Base-by-base conservation (phyloP, 441 rosid genomes). In the Mallotus japonicus region DNA sequence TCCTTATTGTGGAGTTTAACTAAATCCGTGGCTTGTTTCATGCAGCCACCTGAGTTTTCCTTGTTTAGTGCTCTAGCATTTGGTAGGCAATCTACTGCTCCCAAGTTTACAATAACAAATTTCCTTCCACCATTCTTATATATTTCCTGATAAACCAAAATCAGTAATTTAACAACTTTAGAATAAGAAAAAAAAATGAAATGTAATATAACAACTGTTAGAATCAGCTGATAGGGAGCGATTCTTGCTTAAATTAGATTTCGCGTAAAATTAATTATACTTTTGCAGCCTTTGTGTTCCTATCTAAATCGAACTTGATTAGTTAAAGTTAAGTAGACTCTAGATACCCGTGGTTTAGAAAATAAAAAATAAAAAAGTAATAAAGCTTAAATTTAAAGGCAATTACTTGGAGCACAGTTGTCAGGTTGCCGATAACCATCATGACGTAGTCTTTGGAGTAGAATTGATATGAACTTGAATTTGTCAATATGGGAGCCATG, bases 391-490 rank as follows among this genome's bases (percentile, higher is more conserved):
- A 53, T 1, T 53, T 5, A 53, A 8, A 42, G 46, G 46, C 46
- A 6, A 60, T 62, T 60, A 46, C 73, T 44, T 70, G 13, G 42
- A 70, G 34, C 15, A 24, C 65, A 5, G 55, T 13, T 44, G 73
- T 57, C 12, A 70, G 65, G 65, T 70, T 77, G 56, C 86, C 85
- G 12, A 81, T 74, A 71, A 84, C 85, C 77, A 82, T 74, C 10
- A 66, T 76, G 4, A 77, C 80, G 19, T 24, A 71, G 15, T 71
- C 71, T 12, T 22, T 68, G 19, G 28, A 8, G 28, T 32, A n/a
- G 32, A 10, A 14, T 4, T 68, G 61, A 34, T 54, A 46, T 12
- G 12, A 6, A 54, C 32, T 68, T 8, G 37, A 19, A 16, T 65
- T 65, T 65, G 37, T 22, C 2, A 0, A 0, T 3, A 47, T 46